phyloP scores from a whole-genome alignment of 2,329 filamentous ascomycete genomes.

The Coleophoma crateriformis region DNA sequence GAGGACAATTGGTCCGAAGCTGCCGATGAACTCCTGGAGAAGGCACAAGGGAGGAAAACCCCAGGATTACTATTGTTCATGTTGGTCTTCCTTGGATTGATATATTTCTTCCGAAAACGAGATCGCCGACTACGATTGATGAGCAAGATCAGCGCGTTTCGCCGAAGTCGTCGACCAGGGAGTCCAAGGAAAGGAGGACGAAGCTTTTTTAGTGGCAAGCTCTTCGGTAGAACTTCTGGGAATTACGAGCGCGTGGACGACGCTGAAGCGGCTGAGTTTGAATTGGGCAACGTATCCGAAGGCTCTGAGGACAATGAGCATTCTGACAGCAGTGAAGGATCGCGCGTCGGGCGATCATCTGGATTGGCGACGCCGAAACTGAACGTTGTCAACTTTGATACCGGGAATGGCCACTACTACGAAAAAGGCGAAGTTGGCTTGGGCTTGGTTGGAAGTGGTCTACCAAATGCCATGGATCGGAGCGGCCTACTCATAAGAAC shows the following conservation, averaged over 20 bases:
- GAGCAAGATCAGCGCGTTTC: conserved; percentile 43
- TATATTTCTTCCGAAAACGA: conserved; percentile 73
- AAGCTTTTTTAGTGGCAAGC: conserved; percentile 51
- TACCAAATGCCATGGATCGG: conserved; percentile 47
- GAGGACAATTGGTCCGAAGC: conserved; percentile 52
- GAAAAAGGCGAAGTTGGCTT: conserved; percentile 18
- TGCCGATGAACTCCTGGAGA: conserved; percentile 56
- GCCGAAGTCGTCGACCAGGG: conserved; percentile 38
- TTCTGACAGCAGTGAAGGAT: conserved; percentile 56
- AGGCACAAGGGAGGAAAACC: conserved; percentile 61
- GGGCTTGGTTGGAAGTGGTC: conserved; percentile 12
- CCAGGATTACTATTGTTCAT: conserved; percentile 75
- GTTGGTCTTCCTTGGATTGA: conserved; percentile 61
- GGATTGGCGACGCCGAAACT: conserved; percentile 64
- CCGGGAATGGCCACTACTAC: conserved; percentile 13
- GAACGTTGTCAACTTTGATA: conserved; percentile 45
- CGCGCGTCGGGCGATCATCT: conserved; percentile 52
- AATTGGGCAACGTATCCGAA: conserved; percentile 55
- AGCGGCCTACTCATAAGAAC: conserved; percentile 74
- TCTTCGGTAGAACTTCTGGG: conserved; percentile 54
- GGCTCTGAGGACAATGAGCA: conserved; percentile 60
- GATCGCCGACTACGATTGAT: conserved; percentile 63
- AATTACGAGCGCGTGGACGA: conserved; percentile 84
- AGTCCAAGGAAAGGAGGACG: conserved; percentile 39
- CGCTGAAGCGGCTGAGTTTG: conserved; percentile 63